Evolutionary conservation across 805 yeast genomes (phyloP), one percentile per base, ranked within the genome.

Genomic region (Ogataea neopini): DNA sequence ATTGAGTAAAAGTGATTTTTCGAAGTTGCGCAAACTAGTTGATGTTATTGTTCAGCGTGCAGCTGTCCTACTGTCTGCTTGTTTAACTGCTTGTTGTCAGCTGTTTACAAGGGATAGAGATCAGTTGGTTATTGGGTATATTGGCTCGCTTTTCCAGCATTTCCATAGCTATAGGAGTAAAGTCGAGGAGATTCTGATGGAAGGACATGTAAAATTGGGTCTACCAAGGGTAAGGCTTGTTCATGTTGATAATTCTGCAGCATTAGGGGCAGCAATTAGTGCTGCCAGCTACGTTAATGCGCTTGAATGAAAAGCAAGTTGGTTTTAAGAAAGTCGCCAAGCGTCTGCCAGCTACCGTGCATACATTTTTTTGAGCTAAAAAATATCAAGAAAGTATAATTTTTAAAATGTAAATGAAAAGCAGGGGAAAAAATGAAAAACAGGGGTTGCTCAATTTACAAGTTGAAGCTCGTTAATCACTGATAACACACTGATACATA

Each of bases 71-170:
- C 63, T 77, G 22, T 69, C 80, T 5, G 54, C 68, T n/a, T 57
- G 74, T 7, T 57, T 79, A 1, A 58, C 74, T 14, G 71, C 77
- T 6, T 66, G 68, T 39, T 54, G 50, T 62, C 45, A 66, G 62
- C 53, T 67, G 60, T 44, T 57, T 62, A 47, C 41, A 33, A 6
- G 26, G 44, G 29, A 43, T 45, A 25, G 33, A 32, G 17, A 23
- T 9, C 43, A 56, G 25, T 51, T 75, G 23, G 61, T 60, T 4
- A 71, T 80, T 17, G 75, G 78, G 9, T 80, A 67, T 53, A 77
- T 77, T 22, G 85, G 85, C 1, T 74, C 81, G 1, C 74, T 80
- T 38, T 61, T 80, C 45, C 60, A 64, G n/a, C 66, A 74, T 52
- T 79, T 78, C 53, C 49, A 59, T 26, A 49, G 55, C 13, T 75